phyloP scores from a whole-genome alignment of 176 grass and related monocot species.

The Bromus sterilis region DNA sequence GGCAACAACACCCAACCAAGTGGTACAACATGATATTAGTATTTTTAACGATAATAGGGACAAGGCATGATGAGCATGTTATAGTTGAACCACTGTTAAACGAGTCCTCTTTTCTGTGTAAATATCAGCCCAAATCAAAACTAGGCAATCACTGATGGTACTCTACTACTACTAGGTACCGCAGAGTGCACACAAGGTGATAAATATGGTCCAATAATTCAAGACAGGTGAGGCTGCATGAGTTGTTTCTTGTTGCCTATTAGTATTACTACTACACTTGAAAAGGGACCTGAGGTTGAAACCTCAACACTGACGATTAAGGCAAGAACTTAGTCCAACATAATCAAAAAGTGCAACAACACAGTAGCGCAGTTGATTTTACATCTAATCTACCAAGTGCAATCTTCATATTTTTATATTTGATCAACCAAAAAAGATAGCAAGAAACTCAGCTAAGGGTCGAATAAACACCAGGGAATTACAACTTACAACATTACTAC shows the following conservation, averaged over 20 bases:
- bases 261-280: neutral
- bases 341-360: neutral
- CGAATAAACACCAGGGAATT: conserved; percentile 11
- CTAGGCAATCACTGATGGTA: neutral
- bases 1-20: neutral
- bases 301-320: neutral
- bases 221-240: neutral
- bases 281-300: neutral
- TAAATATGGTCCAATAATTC: neutral
- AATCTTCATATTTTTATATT: neutral
- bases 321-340: neutral
- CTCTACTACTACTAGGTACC: neutral
- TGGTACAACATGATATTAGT: no score
- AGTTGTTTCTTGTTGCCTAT: neutral
- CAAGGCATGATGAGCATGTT: neutral
- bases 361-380: neutral
- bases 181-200: neutral
- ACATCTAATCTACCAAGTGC: neutral
- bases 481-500: conserved; percentile 29
- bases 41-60: no score
- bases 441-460: neutral
- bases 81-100: neutral
- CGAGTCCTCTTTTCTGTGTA: neutral
- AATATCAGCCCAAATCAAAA: neutral
- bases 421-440: conserved; percentile 16